phyloP scores from a whole-genome alignment of 352 stramenopile species.

The Bremia lactucae region DNA sequence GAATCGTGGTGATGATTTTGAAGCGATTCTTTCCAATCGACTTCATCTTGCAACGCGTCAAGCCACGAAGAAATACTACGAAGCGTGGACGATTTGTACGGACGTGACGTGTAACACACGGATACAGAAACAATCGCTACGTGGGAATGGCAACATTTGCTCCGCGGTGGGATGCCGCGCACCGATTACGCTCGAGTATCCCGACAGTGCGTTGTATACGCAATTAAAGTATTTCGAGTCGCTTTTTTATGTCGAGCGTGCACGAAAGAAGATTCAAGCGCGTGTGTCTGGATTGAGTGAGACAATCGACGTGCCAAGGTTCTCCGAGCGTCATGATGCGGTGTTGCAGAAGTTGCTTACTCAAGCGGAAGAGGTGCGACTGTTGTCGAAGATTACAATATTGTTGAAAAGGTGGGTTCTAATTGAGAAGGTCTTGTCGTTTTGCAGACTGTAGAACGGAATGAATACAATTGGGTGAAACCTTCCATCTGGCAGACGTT shows the following conservation, averaged over 20 bases:
- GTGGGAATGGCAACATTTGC: slow-evolving; percentile 88
- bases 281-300: no score
- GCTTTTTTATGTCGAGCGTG: slow-evolving; percentile 90
- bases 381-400: no score
- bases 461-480: no score
- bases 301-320: no score
- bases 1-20: slow-evolving; percentile 58
- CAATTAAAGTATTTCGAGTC: slow-evolving; percentile 96
- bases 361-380: no score
- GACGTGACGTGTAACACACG: slow-evolving; percentile 90
- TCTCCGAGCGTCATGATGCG: no score
- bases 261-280: slow-evolving; percentile 70
- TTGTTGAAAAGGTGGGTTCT: no score
- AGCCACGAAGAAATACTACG: slow-evolving; percentile 83
- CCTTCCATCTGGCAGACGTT: no score
- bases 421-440: no score
- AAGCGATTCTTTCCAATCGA: slow-evolving; percentile 70
- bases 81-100: slow-evolving; percentile 88
- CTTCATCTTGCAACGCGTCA: slow-evolving; percentile 73
- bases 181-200: slow-evolving; percentile 80
- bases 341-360: no score
- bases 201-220: slow-evolving; percentile 88
- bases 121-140: slow-evolving; percentile 93
- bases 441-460: no score
- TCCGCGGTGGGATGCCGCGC: slow-evolving; percentile 88